A percentile compares a stretch with the other conserved stretches of the same genome.
These are phyloP conservation scores for Eimeria zaria DNA, from an alignment of 169 alveolate species.

Conservation along the genomic window DNA sequence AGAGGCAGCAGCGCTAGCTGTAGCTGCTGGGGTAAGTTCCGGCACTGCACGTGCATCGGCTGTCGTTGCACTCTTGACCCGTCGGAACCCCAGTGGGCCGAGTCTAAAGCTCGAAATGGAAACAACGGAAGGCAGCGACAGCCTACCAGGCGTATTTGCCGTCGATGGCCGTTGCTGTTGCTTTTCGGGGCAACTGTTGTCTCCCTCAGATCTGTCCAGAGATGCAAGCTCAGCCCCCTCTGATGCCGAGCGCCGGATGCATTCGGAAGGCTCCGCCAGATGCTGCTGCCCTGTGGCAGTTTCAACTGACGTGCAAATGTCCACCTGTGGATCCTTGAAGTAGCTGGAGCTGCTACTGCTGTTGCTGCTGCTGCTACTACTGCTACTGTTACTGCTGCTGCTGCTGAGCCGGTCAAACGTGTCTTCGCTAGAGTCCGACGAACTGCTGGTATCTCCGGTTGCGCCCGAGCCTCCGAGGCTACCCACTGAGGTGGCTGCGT, in stretches of 20 bases:
- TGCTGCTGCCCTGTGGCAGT: conserved; percentile 30
- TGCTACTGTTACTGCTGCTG: conserved; percentile 55
- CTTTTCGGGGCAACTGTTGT: neutral
- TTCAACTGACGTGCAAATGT: conserved; percentile 10
- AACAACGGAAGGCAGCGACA: conserved; percentile 74
- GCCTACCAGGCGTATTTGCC: conserved; percentile 63
- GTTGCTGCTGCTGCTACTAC: conserved; percentile 70
- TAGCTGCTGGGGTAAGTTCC: conserved; percentile 6
- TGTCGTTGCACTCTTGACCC: conserved; percentile 14
- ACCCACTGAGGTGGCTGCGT: conserved; percentile 43
- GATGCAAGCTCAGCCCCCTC: conserved; percentile 68
- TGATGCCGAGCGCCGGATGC: conserved; percentile 68
- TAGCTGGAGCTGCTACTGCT: conserved; percentile 3
- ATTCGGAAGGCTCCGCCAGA: conserved; percentile 16
- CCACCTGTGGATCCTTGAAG: conserved; percentile 20
- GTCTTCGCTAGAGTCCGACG: conserved; percentile 44
- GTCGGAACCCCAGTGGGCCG: conserved; percentile 48
- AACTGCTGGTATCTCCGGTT: conserved; percentile 6
- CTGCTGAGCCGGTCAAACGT: conserved; percentile 20
- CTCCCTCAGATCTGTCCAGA: conserved; percentile 20
- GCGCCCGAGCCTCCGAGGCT: neutral
- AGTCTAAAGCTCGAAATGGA: conserved; percentile 47
- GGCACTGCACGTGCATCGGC: neutral
- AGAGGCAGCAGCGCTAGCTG: conserved; percentile 21
- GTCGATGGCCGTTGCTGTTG: conserved; percentile 54